Conservation (phyloP, 495 filamentous ascomycete genomes). For the Daldinia vernicosa region DNA sequence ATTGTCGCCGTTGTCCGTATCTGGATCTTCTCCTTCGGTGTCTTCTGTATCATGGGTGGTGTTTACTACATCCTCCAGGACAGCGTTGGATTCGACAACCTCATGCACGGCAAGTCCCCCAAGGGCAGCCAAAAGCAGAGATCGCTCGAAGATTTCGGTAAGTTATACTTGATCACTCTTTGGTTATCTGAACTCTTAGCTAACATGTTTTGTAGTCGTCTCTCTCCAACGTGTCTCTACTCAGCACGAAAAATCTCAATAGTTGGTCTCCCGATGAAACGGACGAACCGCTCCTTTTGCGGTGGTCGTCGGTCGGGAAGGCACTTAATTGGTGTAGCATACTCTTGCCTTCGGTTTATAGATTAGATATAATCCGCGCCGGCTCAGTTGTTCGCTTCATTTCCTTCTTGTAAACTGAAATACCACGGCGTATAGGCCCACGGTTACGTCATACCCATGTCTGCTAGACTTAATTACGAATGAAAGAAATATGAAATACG, state of each 20-base stretch:
- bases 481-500: conserved; percentile 45
- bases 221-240: conserved; percentile 86
- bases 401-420: conserved; percentile 57
- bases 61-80: conserved; percentile 80
- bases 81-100: conserved; percentile 81
- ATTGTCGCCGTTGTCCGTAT: conserved; percentile 84
- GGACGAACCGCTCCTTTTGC: conserved; percentile 3
- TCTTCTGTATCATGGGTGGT: conserved; percentile 75
- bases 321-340: conserved; percentile 43
- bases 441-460: conserved; percentile 51
- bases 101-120: conserved; percentile 88
- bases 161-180: conserved; percentile 47
- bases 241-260: conserved; percentile 80
- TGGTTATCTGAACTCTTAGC: conserved; percentile 43
- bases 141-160: conserved; percentile 85
- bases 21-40: conserved; percentile 88
- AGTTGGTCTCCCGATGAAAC: conserved; percentile 48
- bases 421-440: conserved; percentile 47
- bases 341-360: conserved; percentile 47
- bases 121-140: conserved; percentile 79
- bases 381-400: conserved; percentile 49
- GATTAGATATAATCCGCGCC: conserved; percentile 40
- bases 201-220: conserved; percentile 65
- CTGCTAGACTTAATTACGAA: conserved; percentile 50
- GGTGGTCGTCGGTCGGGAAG: conserved; percentile 28